These are phyloP conservation scores for Magnaporthiopsis rhizophila DNA, from an alignment of 2,329 filamentous ascomycete species.

Conservation along the genomic window DNA sequence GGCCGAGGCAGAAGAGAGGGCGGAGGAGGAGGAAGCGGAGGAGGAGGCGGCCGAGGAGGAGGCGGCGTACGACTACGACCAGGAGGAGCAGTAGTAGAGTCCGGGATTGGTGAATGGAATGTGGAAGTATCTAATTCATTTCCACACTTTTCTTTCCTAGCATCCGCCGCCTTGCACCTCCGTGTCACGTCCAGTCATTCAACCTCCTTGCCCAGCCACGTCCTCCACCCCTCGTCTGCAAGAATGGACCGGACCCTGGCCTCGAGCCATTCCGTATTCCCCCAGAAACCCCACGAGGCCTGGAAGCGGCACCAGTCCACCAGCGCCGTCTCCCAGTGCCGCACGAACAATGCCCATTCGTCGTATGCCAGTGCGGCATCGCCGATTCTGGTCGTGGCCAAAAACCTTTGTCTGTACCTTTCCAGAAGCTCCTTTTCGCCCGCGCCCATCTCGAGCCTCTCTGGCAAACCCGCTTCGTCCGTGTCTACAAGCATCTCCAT, in stretches of 20 bases:
- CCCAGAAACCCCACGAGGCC: conserved; percentile 55
- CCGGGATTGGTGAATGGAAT: too few relatives aligned
- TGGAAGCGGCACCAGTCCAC: conserved; percentile 61
- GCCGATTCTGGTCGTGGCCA: conserved; percentile 19
- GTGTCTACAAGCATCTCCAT: conserved; percentile 37
- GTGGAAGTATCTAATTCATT: too few relatives aligned
- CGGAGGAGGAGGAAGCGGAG: neutral
- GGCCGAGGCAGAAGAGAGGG: too few relatives aligned
- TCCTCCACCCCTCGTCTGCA: conserved; percentile 31
- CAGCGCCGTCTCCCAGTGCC: conserved; percentile 59
- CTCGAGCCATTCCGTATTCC: conserved; percentile 50
- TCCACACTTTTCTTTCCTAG: too few relatives aligned
- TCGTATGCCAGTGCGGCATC: conserved; percentile 39
- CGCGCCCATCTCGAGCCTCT: neutral
- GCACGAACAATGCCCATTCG: conserved; percentile 47
- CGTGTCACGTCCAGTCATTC: too few relatives aligned
- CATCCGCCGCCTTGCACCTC: too few relatives aligned
- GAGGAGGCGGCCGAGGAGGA: neutral
- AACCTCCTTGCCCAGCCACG: neutral
- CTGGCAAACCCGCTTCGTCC: conserved; percentile 1
- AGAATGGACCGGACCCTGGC: conserved; percentile 43
- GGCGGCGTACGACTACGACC: neutral
- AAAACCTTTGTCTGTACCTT: neutral
- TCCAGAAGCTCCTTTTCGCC: conserved; percentile 2
- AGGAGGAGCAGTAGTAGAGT: neutral